These are phyloP conservation scores for Larix kaempferi DNA, from an alignment of 75 land plant species.

Conservation along the genomic window DNA sequence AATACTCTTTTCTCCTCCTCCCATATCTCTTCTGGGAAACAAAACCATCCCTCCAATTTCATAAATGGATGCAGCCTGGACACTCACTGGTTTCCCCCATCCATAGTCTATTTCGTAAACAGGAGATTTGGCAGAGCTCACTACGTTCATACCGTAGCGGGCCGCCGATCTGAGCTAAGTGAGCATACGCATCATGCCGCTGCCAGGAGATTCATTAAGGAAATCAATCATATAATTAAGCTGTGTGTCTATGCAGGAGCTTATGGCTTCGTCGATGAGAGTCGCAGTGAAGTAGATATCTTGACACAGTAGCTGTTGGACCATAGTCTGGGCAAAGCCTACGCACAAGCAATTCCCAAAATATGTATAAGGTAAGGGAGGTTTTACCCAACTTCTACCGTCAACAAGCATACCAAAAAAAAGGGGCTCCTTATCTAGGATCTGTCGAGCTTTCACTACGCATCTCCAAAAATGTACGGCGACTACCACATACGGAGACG, in stretches of 20 bases:
- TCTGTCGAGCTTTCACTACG: constrained; percentile 16
- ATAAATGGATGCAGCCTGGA: constrained; percentile 20
- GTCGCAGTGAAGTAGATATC: not conserved
- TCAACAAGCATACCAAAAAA: constrained; percentile 18
- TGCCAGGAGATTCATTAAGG: constrained; percentile 6
- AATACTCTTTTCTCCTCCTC: constrained; percentile 14
- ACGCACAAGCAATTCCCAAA: too few relatives aligned
- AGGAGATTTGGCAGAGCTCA: constrained; percentile 36
- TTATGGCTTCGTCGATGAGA: constrained; percentile 8
- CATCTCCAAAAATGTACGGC: too few relatives aligned
- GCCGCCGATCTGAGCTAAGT: not conserved
- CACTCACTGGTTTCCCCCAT: constrained; percentile 36
- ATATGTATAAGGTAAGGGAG: constrained; percentile 4
- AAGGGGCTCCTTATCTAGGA: not conserved
- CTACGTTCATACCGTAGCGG: constrained; percentile 5
- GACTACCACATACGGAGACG: too few relatives aligned
- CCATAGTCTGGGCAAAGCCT: not conserved
- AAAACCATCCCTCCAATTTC: constrained; percentile 19
- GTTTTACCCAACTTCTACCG: constrained; percentile 14
- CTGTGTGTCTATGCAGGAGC: constrained; percentile 13
- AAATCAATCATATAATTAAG: constrained; percentile 9
- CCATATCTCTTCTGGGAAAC: constrained; percentile 15
- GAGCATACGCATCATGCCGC: not conserved
- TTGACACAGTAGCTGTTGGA: constrained; percentile 8
- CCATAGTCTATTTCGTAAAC: constrained; percentile 43